Evolutionary conservation across 192 early-diverging fungal species (phyloP), one percentile per base, ranked within the genome.

Genomic region (Coemansia sp.): DNA sequence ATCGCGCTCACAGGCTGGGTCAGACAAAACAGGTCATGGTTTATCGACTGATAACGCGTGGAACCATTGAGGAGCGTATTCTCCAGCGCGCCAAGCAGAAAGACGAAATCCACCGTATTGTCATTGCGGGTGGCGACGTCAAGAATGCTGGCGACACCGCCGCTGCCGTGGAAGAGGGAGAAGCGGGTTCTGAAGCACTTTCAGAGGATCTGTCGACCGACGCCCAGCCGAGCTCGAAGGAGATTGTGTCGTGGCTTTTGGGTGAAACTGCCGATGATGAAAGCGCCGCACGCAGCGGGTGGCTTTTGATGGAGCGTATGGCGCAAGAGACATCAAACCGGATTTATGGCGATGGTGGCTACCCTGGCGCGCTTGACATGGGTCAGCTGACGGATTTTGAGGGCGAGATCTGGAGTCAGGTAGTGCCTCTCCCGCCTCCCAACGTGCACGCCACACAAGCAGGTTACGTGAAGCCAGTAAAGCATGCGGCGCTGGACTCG

Each of bases 81-180:
- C 68, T 92, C 51, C 82, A 87, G 71, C 86, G 92, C 22, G 91
- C 92, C 0, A 87, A 88, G 68, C 92, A 94, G 66, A 95, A 95
- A 84, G 92, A 94, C 74, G 90, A 96, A 70, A 95, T 95, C 21
- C 94, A 96, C 68, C 92, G 92, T 58, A 93, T 96, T 2, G 94
- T 96, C 39, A 94, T 96, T 64, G 89, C 92, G 19, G 94, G 94
- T n/a, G 92, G 92, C 6, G 92, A 93, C 61, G 89, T 88, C 70
- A 88, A 87, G 73, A 54, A 52, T 5, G 67, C 67, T 25, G 55
- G 86, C 84, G 52, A 56, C 9, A 54, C 42, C 20, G 76, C 90
- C 3, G 52, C 51, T 9, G 64, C 29, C 8, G 50, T 61, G 24
- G 51, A 23, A 19, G 61, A 57, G 4, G 66, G 66, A 11, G 70